These are phyloP conservation scores for Ustilago hordei DNA, from an alignment of 1,284 basidiomycete genomes.

Conservation along the genomic window DNA sequence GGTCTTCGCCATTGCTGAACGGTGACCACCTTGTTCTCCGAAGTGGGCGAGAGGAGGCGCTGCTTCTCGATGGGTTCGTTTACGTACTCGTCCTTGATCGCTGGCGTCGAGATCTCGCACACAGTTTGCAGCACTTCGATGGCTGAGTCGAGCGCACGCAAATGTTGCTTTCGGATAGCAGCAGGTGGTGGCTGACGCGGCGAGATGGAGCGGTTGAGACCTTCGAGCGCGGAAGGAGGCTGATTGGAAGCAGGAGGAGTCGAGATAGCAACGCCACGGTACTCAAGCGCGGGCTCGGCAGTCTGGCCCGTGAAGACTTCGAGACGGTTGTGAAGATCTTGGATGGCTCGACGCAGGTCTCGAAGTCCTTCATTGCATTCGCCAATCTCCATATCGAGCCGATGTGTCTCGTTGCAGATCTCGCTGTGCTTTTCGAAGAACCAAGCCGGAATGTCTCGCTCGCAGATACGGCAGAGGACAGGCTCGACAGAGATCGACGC, in stretches of 20 bases:
- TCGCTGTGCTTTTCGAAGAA: constrained; percentile 99
- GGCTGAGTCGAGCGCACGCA: constrained; percentile 82
- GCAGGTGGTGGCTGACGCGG: constrained; percentile 55
- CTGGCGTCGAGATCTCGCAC: constrained; percentile 85
- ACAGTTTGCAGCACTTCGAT: constrained; percentile 85
- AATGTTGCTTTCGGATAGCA: constrained; percentile 70
- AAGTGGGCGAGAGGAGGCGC: constrained; percentile 78
- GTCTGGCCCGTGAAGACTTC: constrained; percentile 43
- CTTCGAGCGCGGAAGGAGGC: constrained; percentile 69
- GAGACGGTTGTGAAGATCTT: constrained; percentile 50
- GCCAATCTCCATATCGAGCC: constrained; percentile 92
- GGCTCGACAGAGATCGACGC: constrained; percentile 74
- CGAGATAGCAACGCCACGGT: constrained; percentile 81
- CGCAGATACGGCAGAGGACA: constrained; percentile 98
- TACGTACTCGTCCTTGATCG: constrained; percentile 82
- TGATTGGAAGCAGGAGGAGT: constrained; percentile 55
- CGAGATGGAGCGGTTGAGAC: constrained; percentile 58
- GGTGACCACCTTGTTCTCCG: constrained; percentile 59
- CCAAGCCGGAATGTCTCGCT: constrained; percentile 95
- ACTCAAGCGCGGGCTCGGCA: constrained; percentile 74
- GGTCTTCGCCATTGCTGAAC: constrained; percentile 57
- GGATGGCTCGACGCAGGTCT: constrained; percentile 82
- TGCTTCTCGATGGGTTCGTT: constrained; percentile 90
- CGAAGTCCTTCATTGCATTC: constrained; percentile 92
- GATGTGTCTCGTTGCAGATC: constrained; percentile 96